Evolutionary conservation across 768 basidiomycete genomes (phyloP), one percentile per base, ranked within the genome.

Genomic region (Cystofilobasidium capitatum): DNA sequence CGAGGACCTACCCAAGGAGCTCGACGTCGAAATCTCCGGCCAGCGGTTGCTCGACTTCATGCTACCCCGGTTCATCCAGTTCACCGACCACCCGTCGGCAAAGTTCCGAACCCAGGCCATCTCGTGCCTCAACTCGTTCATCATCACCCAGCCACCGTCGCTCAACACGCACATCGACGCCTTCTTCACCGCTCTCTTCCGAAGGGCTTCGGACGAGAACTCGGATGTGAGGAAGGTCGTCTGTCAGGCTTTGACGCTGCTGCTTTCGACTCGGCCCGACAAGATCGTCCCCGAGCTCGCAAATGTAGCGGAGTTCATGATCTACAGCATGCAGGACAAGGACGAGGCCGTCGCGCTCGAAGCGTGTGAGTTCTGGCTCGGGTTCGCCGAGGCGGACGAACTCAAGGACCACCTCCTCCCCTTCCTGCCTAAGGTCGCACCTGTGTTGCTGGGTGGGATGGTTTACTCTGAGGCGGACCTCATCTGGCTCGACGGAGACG

Each of bases 311-410:
- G 91, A 96, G 76, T 99, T 96, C 78, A 98, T 99, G 91, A 82
- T 98, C 44, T 98, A 92, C 79, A 94, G 91, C 33, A 97, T 91
- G 17, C 92, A 93, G 78, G 93, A 97, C 44, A 88, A 89, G 79
- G 91, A 97, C 76, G 93, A 97, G 79, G 88, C 87, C 70, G 94
- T 79, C 62, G 92, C 94, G 2, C 82, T 99, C 58, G 96, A 99
- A 79, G 96, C 96, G 29, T 96, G 93, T 82, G 96, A 99, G 81
- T 99, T 99, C 78, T 99, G 96, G 96, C 82, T 99, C 69, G 96
- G 93, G 1, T 98, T 99, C 74, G 93, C 96, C 20, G 96, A 99
- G 76, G 91, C 97, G 72, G 86, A 86, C 44, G 90, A 91, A 59
- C 82, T 98, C 29, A 85, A 86, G 13, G 83, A 85, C 2, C 89